Evolutionary conservation across 768 basidiomycete genomes (phyloP).

Genomic region (Mycena vitilis): DNA sequence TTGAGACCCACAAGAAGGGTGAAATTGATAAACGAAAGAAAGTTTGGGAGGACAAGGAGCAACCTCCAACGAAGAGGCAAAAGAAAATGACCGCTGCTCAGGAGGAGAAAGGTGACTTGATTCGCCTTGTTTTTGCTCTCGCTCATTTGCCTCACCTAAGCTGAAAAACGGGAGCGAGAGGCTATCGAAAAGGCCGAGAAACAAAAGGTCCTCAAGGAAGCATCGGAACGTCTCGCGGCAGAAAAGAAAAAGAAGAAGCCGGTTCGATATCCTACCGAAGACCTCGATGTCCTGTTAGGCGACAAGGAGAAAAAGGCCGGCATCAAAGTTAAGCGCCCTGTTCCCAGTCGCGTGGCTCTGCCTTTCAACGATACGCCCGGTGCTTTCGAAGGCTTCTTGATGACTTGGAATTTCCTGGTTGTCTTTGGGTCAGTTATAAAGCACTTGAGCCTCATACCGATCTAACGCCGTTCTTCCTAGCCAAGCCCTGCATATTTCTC

Average conservation of each 20-base stretch:
- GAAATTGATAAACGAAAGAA: constrained; percentile 96
- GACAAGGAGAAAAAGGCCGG: constrained; percentile 90
- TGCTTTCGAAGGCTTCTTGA: constrained; percentile 86
- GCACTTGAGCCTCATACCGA: background rate
- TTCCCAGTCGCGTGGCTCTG: constrained; percentile 68
- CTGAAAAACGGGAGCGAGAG: constrained; percentile 77
- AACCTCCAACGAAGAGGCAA: constrained; percentile 83
- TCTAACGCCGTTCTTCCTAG: constrained; percentile 52
- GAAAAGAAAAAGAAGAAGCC: constrained; percentile 92
- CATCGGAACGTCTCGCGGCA: constrained; percentile 75
- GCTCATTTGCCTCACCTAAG: constrained; percentile 46
- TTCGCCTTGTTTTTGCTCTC: constrained; percentile 7
- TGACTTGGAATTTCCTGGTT: constrained; percentile 94
- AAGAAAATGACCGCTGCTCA: constrained; percentile 81
- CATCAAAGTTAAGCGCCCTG: constrained; percentile 72
- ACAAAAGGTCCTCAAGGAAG: constrained; percentile 73
- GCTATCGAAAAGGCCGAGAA: constrained; percentile 77
- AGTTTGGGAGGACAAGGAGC: constrained; percentile 89
- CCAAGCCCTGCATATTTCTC: constrained; percentile 87
- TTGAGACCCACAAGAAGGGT: constrained; percentile 83
- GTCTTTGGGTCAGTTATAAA: constrained; percentile 83
- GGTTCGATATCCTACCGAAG: constrained; percentile 92
- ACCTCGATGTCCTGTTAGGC: constrained; percentile 82
- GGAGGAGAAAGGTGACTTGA: constrained; percentile 74
- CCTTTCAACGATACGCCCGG: constrained; percentile 76